phyloP scores from a whole-genome alignment of 306 rosid species.

The Lagenaria siceraria region DNA sequence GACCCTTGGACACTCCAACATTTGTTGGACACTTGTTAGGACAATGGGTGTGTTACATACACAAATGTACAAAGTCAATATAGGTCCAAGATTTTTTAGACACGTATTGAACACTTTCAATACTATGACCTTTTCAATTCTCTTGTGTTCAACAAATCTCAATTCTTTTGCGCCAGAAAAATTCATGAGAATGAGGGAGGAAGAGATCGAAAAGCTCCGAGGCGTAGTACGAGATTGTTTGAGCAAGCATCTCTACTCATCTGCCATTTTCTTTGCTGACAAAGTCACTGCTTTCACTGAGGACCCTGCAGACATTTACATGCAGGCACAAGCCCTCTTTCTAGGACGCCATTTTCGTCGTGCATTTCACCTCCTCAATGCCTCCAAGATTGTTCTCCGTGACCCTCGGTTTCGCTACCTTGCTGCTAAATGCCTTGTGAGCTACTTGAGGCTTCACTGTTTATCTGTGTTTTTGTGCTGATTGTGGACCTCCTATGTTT shows the following conservation, averaged over 20 bases:
- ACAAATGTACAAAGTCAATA: no score
- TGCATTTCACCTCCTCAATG: conserved; percentile 84
- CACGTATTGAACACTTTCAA: no score
- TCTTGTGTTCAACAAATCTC: neutral
- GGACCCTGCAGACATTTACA: conserved; percentile 88
- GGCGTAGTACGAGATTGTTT: conserved; percentile 90
- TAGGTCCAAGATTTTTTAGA: no score
- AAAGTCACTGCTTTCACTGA: conserved; percentile 79
- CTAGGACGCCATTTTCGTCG: conserved; percentile 89
- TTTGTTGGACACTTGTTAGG: no score
- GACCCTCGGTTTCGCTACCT: conserved; percentile 94
- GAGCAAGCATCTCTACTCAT: conserved; percentile 84
- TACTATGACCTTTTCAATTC: neutral
- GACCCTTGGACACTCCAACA: no score
- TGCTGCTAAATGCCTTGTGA: conserved; percentile 86
- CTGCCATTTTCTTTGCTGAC: conserved; percentile 93
- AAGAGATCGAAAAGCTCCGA: conserved; percentile 81
- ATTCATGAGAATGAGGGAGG: conserved; percentile 47
- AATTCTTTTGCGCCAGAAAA: neutral
- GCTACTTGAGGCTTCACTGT: neutral
- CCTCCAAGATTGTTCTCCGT: conserved; percentile 74
- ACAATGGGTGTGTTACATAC: no score
- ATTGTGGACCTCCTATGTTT: neutral
- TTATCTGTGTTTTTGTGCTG: neutral
- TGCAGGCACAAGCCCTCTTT: conserved; percentile 95